phyloP scores from a whole-genome alignment of 192 early-diverging fungal genomes.

The Coemansia sp. region DNA sequence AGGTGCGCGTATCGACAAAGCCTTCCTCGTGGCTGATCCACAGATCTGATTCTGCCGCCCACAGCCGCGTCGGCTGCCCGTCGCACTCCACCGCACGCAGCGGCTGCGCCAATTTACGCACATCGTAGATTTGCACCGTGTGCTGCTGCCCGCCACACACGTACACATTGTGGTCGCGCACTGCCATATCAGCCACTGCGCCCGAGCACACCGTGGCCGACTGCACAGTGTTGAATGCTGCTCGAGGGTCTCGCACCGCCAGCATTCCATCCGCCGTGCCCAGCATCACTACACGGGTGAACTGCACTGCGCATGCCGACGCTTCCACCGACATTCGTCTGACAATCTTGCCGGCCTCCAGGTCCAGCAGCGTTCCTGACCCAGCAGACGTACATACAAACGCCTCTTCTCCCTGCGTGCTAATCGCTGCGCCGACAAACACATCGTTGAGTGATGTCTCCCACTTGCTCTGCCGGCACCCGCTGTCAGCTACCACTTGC shows the following conservation, averaged over 20 bases:
- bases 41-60: constrained; percentile 8
- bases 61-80: constrained; percentile 52
- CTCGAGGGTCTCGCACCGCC: constrained; percentile 30
- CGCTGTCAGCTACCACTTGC: constrained; percentile 61
- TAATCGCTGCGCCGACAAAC: constrained; percentile 26
- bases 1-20: constrained; percentile 22
- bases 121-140: constrained; percentile 31
- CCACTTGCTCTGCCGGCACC: constrained; percentile 40
- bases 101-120: constrained; percentile 24
- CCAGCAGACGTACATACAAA: constrained; percentile 45
- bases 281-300: constrained; percentile 10
- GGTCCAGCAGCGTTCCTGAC: constrained; percentile 31
- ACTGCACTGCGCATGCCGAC: constrained; percentile 14
- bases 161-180: constrained; percentile 6
- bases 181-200: constrained; percentile 22
- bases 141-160: constrained; percentile 21
- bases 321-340: constrained; percentile 17
- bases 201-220: constrained; percentile 16
- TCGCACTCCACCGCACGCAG: constrained; percentile 15
- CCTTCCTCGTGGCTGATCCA: constrained; percentile 36
- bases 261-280: constrained; percentile 32
- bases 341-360: constrained; percentile 23
- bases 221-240: constrained; percentile 12
- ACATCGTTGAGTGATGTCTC: constrained; percentile 56
- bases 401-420: constrained; percentile 29